phyloP scores from a whole-genome alignment of 345 rosid genomes.

The Brassica incana region DNA sequence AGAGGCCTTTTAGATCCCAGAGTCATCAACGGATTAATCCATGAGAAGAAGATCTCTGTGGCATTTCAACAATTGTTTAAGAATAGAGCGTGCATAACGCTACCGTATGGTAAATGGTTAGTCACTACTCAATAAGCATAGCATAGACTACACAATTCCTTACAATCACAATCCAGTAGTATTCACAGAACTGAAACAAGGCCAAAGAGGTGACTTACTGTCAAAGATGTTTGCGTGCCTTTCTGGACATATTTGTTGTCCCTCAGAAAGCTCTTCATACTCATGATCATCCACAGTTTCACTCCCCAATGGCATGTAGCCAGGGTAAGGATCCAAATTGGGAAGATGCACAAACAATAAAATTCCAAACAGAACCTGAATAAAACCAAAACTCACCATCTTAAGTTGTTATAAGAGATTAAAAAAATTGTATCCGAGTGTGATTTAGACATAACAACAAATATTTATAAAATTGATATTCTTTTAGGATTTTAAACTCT shows the following conservation, averaged over 20 bases:
- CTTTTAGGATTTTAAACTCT: conserved; percentile 4
- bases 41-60: conserved; percentile 63
- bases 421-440: neutral
- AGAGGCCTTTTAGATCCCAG: conserved; percentile 81
- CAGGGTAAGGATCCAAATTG: conserved; percentile 87
- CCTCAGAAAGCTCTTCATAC: conserved; percentile 89
- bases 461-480: neutral
- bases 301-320: conserved; percentile 64
- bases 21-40: conserved; percentile 94
- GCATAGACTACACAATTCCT: neutral
- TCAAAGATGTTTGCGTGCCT: conserved; percentile 68
- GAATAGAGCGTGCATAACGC: conserved; percentile 4
- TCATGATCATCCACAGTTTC: conserved; percentile 66
- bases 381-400: conserved; percentile 25
- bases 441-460: conserved; percentile 11
- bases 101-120: neutral
- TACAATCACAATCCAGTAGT: neutral
- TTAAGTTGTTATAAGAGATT: neutral
- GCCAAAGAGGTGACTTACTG: conserved; percentile 51
- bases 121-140: neutral
- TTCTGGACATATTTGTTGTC: conserved; percentile 88
- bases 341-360: conserved; percentile 79
- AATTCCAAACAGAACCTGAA: conserved; percentile 79
- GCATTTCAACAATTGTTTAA: conserved; percentile 8
- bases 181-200: neutral